Evolutionary conservation across 2,329 filamentous ascomycete species (phyloP), one percentile per base, ranked within the genome.

Genomic region (Biscogniauxia mediterranea): DNA sequence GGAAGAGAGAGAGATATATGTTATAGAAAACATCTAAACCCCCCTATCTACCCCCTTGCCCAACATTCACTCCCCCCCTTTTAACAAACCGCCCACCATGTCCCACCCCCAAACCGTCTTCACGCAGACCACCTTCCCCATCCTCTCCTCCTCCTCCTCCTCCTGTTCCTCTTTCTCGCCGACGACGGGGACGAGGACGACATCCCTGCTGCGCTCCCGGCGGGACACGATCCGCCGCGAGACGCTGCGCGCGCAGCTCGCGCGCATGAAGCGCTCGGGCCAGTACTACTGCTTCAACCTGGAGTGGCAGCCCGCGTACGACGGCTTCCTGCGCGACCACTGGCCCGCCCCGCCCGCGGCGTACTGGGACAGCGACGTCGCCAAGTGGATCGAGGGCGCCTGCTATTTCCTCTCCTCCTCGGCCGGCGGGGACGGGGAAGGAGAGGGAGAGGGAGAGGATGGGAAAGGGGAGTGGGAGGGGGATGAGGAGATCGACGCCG

Each of bases 341-440:
- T 86, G 82, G 81, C 85, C 85, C 0, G 78, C 86, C 1, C 83
- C 84, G 0, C 81, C 83, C 21, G 83, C 85, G 64, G 73, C 85
- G 1, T 88, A 87, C 68, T 87, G 85, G 84, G 85, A 88, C 66
- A 78, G 76, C 65, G 75, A 75, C 56, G 68, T 73, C 77, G 84
- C 79, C 11, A 88, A 88, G 71, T 87, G 84, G 83, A 84, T 87
- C 56, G 85, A 88, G 71, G 84, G 81, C 0, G 85, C 84, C 2
- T 86, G 83, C 63, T 87, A 88, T 64, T 81, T 85, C 64, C 73
- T 85, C 8, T 52, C 60, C 7, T 38, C 32, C 3, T 9, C 32
- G 3, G 32, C 3, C 15, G 20, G 49, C 15, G 20, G 49, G 8
- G 20, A 8, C n/a, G n/a, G n/a, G n/a, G n/a, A n/a, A n/a, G n/a